These are phyloP conservation scores for Solanum lycopersicoides DNA, from an alignment of 257 asterid genomes.

Conservation along the genomic window DNA sequence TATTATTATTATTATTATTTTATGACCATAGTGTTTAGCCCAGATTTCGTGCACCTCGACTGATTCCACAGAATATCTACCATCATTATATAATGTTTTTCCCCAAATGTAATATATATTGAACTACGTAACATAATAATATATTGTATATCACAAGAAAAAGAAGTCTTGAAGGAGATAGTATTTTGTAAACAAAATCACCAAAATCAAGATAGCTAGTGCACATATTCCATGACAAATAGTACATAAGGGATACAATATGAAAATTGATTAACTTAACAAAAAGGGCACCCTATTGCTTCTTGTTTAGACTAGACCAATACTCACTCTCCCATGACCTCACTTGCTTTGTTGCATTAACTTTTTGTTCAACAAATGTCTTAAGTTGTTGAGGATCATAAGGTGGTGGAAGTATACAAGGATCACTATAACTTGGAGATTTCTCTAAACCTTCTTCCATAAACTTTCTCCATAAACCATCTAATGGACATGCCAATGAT, in stretches of 20 bases:
- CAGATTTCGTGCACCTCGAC: too few relatives aligned
- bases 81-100: too few relatives aligned
- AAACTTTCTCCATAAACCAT: not conserved
- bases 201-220: not conserved
- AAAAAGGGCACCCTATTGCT: not conserved
- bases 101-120: too few relatives aligned
- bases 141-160: not conserved
- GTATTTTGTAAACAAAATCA: not conserved
- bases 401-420: constrained; percentile 3
- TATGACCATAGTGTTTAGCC: too few relatives aligned
- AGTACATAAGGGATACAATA: not conserved
- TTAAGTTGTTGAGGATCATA: not conserved
- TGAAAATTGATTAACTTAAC: not conserved
- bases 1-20: too few relatives aligned
- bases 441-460: not conserved
- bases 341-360: not conserved
- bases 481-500: not conserved
- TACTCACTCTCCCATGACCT: not conserved
- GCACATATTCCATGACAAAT: not conserved
- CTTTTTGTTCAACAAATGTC: not conserved
- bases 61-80: too few relatives aligned
- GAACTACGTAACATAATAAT: not conserved
- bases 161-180: not conserved
- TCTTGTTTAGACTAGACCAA: not conserved
- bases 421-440: not conserved